A percentile compares a stretch with the other conserved stretches of the same genome.
phyloP scores from a whole-genome alignment of 345 rosid genomes.

The Arabidopsis suecica region DNA sequence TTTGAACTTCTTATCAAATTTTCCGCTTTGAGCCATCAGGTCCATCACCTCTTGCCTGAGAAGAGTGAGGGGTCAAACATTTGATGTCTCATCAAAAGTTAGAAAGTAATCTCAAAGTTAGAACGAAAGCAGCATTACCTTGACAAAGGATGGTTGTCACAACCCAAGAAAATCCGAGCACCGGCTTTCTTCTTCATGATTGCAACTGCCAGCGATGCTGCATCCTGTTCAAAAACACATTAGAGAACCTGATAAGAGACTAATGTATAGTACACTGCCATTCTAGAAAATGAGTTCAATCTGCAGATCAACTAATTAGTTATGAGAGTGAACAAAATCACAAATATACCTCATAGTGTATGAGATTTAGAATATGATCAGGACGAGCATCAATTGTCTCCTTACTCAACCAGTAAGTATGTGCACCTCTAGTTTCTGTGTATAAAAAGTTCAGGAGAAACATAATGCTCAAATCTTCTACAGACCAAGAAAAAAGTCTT shows the following conservation, averaged over 20 bases:
- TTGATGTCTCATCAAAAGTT: not conserved
- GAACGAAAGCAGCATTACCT: constrained; percentile 54
- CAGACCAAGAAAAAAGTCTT: not conserved
- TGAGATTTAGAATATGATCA: constrained; percentile 90
- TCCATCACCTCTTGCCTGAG: constrained; percentile 95
- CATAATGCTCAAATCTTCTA: constrained; percentile 25
- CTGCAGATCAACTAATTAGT: not conserved
- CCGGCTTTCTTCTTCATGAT: constrained; percentile 77
- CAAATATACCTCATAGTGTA: constrained; percentile 84
- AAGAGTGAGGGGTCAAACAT: constrained; percentile 7
- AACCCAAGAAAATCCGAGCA: constrained; percentile 82
- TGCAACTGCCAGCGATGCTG: constrained; percentile 82
- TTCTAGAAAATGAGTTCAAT: constrained; percentile 1
- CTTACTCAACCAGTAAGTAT: constrained; percentile 81
- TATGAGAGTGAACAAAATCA: constrained; percentile 13
- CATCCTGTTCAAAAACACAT: constrained; percentile 62
- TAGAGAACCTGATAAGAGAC: constrained; percentile 32
- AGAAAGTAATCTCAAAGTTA: constrained; percentile 3
- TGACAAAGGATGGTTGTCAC: constrained; percentile 94
- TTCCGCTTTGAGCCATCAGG: constrained; percentile 75
- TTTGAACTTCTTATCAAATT: constrained; percentile 67
- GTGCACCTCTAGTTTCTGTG: constrained; percentile 95
- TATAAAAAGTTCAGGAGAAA: constrained; percentile 57
- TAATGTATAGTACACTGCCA: not conserved
- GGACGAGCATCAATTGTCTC: constrained; percentile 76